These are phyloP conservation scores for Ormosia semicastrata DNA, from an alignment of 306 rosid species.

Conservation along the genomic window DNA sequence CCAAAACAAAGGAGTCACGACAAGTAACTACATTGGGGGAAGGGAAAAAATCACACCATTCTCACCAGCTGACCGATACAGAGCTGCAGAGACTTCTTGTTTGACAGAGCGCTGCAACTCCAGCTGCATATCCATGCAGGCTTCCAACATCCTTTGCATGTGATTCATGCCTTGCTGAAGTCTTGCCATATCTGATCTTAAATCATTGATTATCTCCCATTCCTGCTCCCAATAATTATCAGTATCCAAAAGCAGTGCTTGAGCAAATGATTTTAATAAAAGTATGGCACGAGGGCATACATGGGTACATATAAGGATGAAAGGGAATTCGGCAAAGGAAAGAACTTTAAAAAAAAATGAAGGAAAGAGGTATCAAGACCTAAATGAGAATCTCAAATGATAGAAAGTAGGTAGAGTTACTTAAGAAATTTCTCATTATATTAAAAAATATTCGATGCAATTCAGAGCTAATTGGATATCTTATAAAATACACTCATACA, in stretches of 20 bases:
- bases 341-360: too few species aligned
- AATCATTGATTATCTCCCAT: constrained; percentile 95
- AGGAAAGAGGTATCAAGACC: too few species aligned
- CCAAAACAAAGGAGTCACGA: neutral
- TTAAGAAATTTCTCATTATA: neutral
- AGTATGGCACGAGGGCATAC: neutral
- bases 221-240: constrained; percentile 52
- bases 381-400: constrained; percentile 3
- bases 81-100: constrained; percentile 98
- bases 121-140: constrained; percentile 99
- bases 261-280: neutral
- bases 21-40: neutral
- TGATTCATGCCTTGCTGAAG: constrained; percentile 99
- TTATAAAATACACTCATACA: neutral
- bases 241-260: constrained; percentile 25
- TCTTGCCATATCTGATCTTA: constrained; percentile 91
- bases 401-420: neutral
- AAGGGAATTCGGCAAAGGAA: neutral
- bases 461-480: neutral
- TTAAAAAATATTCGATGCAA: neutral
- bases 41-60: constrained; percentile 47
- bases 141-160: constrained; percentile 99
- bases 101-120: constrained; percentile 98
- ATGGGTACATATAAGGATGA: neutral
- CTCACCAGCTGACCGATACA: constrained; percentile 83